These are phyloP conservation scores for Lyophyllum semitale DNA, from an alignment of 768 basidiomycete species.

Conservation along the genomic window DNA sequence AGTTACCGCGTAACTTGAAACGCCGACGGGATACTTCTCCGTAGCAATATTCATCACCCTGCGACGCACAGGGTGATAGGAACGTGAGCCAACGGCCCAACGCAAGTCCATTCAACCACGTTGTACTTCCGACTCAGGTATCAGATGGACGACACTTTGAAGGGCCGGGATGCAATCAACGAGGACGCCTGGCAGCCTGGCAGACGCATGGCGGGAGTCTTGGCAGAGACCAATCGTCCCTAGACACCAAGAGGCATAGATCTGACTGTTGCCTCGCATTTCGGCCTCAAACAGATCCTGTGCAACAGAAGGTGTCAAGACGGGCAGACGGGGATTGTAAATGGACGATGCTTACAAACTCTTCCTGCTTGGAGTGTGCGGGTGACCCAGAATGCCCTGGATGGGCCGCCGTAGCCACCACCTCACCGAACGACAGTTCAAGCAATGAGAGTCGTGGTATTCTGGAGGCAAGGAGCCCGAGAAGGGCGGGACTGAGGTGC, in stretches of 20 bases:
- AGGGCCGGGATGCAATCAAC: conserved; percentile 15
- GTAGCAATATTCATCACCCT: too few relatives aligned
- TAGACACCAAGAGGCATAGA: conserved; percentile 15
- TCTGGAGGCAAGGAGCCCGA: conserved; percentile 23
- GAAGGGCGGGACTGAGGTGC: conserved; percentile 24
- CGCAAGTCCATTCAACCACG: too few relatives aligned
- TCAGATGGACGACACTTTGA: conserved; percentile 3
- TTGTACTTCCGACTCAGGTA: not conserved
- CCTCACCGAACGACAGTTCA: conserved; percentile 24
- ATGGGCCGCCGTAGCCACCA: conserved; percentile 8
- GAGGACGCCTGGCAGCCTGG: conserved; percentile 7
- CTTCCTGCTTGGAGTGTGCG: not conserved
- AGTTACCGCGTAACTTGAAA: not conserved
- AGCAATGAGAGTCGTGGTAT: conserved; percentile 24
- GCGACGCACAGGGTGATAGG: too few relatives aligned
- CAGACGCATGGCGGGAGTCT: not conserved
- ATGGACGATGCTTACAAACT: conserved; percentile 11
- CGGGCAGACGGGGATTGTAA: not conserved
- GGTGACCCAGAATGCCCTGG: not conserved
- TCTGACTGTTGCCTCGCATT: conserved; percentile 1
- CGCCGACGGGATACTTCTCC: not conserved
- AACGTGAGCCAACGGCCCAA: too few relatives aligned
- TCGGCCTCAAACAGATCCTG: conserved; percentile 11
- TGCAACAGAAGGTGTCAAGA: not conserved
- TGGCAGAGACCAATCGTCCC: conserved; percentile 6